phyloP scores from a whole-genome alignment of 257 asterid genomes.

The Verbascum thapsus region DNA sequence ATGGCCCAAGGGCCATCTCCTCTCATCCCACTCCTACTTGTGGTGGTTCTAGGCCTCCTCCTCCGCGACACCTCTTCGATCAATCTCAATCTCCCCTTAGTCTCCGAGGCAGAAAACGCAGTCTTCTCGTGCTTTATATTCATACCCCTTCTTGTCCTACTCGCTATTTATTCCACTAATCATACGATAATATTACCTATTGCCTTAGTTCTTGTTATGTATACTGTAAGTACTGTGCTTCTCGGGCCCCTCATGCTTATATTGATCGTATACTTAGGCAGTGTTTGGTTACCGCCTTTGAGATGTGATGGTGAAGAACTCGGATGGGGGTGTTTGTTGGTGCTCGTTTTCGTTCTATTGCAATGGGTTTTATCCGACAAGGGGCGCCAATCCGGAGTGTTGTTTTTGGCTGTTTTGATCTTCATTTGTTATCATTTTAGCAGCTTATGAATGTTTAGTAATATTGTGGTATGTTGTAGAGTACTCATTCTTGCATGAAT shows the following conservation, averaged over 20 bases:
- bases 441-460: not conserved
- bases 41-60: slow-evolving; percentile 54
- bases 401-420: slow-evolving; percentile 37
- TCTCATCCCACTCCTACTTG: slow-evolving; percentile 55
- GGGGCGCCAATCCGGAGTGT: slow-evolving; percentile 36
- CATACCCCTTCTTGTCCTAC: slow-evolving; percentile 44
- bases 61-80: slow-evolving; percentile 46
- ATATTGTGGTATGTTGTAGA: not conserved
- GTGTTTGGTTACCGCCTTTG: slow-evolving; percentile 30
- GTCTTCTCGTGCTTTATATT: slow-evolving; percentile 37
- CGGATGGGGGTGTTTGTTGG: slow-evolving; percentile 42
- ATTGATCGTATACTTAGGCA: slow-evolving; percentile 36
- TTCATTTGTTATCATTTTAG: slow-evolving; percentile 30
- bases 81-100: slow-evolving; percentile 34
- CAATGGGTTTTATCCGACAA: slow-evolving; percentile 45
- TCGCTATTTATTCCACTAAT: slow-evolving; percentile 39
- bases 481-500: too few relatives aligned
- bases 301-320: slow-evolving; percentile 40
- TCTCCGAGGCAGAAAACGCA: slow-evolving; percentile 47
- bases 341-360: slow-evolving; percentile 33
- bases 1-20: slow-evolving; percentile 74
- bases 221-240: slow-evolving; percentile 52
- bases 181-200: slow-evolving; percentile 51
- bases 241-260: slow-evolving; percentile 64
- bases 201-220: slow-evolving; percentile 37